A percentile compares a stretch with the other conserved stretches of the same genome.
Conservation (phyloP, 2,329 filamentous ascomycete species). For the Ophiocordyceps sinensis region DNA sequence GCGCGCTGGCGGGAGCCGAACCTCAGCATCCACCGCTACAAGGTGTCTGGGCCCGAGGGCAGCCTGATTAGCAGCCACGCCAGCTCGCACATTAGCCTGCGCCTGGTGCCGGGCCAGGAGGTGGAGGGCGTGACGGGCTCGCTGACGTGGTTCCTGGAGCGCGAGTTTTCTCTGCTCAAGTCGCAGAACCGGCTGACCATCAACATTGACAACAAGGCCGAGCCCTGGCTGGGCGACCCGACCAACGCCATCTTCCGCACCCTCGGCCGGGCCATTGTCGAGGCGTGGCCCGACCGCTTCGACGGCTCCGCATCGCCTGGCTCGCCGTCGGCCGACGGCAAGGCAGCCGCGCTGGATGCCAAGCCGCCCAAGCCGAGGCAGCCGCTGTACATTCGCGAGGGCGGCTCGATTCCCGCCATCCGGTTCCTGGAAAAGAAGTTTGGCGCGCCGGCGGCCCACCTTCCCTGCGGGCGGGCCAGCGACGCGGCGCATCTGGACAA, state of each 20-base stretch:
- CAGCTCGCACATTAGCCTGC: conserved; percentile 75
- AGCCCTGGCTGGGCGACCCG: conserved; percentile 91
- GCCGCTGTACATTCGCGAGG: conserved; percentile 88
- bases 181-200: conserved; percentile 72
- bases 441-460: conserved; percentile 72
- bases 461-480: conserved; percentile 89
- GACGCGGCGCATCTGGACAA: conserved; percentile 92
- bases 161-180: conserved; percentile 58
- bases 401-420: conserved; percentile 88
- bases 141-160: conserved; percentile 51
- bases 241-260: conserved; percentile 83
- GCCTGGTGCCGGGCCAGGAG: conserved; percentile 87
- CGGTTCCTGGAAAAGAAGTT: conserved; percentile 93
- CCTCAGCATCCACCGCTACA: conserved; percentile 83
- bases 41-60: conserved; percentile 81
- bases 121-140: conserved; percentile 59
- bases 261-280: conserved; percentile 69
- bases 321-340: neutral
- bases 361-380: conserved; percentile 28
- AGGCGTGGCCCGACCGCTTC: conserved; percentile 59
- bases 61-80: conserved; percentile 85
- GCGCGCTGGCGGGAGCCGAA: conserved; percentile 92
- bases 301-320: conserved; percentile 8
- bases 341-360: neutral
- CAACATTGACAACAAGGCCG: conserved; percentile 81